Conservation (phyloP, 2,329 filamentous ascomycete genomes). For the Cordyceps militaris region DNA sequence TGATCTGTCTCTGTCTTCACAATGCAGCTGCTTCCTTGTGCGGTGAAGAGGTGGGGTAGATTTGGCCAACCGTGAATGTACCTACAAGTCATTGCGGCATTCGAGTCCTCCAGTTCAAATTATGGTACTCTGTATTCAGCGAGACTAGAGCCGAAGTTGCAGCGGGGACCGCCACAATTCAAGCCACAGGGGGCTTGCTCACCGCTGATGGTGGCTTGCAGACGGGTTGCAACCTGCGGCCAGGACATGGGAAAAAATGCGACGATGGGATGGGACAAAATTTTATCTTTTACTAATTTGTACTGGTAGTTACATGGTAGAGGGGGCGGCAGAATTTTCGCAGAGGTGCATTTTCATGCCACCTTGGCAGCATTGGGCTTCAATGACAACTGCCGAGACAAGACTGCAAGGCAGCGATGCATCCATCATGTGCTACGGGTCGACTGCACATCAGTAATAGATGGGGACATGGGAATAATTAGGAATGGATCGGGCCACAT, state of each 20-base stretch:
- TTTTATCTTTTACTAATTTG: no score
- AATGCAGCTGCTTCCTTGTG: neutral
- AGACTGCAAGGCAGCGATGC: neutral
- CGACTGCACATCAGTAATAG: neutral
- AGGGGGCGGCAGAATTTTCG: no score
- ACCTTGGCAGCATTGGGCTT: neutral
- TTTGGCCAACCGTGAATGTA: neutral
- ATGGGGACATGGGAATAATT: neutral
- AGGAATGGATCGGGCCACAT: neutral
- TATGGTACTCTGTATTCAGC: neutral
- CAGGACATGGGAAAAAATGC: neutral
- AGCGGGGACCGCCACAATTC: neutral
- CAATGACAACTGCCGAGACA: constrained; percentile 2
- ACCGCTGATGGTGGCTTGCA: constrained; percentile 6
- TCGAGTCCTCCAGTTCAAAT: neutral
- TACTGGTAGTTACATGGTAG: no score
- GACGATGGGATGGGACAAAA: no score
- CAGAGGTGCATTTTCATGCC: neutral
- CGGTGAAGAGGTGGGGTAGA: neutral
- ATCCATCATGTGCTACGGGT: neutral
- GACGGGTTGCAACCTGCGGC: neutral
- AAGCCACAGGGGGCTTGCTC: constrained; percentile 8
- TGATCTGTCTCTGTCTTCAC: neutral
- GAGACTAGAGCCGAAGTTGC: neutral
- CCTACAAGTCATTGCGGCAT: neutral